A percentile compares a stretch with the other conserved stretches of the same genome.
Conservation (phyloP, 2,329 filamentous ascomycete genomes). For the Penicillium sp. region DNA sequence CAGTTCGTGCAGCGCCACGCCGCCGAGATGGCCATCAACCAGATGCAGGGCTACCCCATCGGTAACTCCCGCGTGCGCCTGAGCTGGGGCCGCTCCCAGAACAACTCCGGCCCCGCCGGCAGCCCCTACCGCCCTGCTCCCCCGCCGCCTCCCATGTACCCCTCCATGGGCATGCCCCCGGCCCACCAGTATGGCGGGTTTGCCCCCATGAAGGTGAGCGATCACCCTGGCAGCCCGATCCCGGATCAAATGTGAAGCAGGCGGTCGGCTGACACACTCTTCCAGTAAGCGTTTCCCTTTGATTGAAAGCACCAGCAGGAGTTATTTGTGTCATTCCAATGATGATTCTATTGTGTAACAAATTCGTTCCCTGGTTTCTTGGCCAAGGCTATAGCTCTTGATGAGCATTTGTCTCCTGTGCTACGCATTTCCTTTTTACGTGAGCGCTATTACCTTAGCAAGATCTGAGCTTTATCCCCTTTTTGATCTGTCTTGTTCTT, state of each 20-base stretch:
- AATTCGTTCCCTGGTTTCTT: slow-evolving; percentile 36
- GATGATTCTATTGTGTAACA: slow-evolving; percentile 44
- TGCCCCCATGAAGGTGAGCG: slow-evolving; percentile 65
- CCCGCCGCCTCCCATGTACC: slow-evolving; percentile 67
- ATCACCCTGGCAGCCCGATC: slow-evolving; percentile 31
- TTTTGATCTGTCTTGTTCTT: slow-evolving; percentile 21
- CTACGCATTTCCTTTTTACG: slow-evolving; percentile 42
- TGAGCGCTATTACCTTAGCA: slow-evolving; percentile 44
- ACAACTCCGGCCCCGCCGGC: slow-evolving; percentile 94
- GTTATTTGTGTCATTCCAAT: slow-evolving; percentile 44
- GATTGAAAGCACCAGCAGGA: slow-evolving; percentile 46
- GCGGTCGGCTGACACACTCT: slow-evolving; percentile 30
- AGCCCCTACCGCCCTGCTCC: slow-evolving; percentile 96
- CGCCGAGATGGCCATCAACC: slow-evolving; percentile 99
- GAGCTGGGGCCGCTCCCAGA: slow-evolving; percentile 97
- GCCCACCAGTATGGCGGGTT: slow-evolving; percentile 63
- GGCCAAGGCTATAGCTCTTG: slow-evolving; percentile 45
- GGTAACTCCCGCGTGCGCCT: slow-evolving; percentile 97
- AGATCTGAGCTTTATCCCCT: slow-evolving; percentile 33
- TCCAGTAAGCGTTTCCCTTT: slow-evolving; percentile 40
- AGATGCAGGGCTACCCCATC: slow-evolving; percentile 99
- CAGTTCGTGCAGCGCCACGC: slow-evolving; percentile 99
- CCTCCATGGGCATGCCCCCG: slow-evolving; percentile 67
- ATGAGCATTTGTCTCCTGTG: slow-evolving; percentile 45
- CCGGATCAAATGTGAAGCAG: slow-evolving; percentile 31